Conservation (phyloP, 106 monocot species). For the Allium cepa region DNA sequence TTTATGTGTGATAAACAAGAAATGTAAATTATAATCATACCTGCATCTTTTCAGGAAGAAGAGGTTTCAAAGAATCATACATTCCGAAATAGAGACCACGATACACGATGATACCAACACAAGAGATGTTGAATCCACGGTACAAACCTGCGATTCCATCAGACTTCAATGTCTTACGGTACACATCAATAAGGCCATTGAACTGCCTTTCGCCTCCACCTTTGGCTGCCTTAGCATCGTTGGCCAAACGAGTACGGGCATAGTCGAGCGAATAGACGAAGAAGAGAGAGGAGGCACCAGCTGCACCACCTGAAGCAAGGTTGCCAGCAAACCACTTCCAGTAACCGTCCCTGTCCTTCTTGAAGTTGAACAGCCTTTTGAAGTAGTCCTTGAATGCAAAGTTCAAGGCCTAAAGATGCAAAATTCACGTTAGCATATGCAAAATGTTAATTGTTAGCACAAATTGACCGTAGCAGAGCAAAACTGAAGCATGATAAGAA, state of each 20-base stretch:
- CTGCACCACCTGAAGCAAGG: conserved; percentile 8
- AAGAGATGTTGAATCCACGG: conserved; percentile 14
- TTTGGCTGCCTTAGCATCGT: conserved; percentile 14
- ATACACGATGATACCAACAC: conserved; percentile 14
- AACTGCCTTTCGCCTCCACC: conserved; percentile 12
- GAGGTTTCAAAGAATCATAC: conserved; percentile 41
- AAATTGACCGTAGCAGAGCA: too few relatives aligned
- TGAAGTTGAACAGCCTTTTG: conserved; percentile 54
- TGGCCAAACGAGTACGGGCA: conserved; percentile 14
- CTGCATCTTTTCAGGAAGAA: conserved; percentile 38
- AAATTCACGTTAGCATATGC: too few relatives aligned
- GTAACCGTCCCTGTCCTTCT: conserved; percentile 28
- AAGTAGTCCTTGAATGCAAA: conserved; percentile 67
- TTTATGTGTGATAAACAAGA: too few relatives aligned
- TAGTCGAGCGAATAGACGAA: conserved; percentile 13
- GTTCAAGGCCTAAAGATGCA: conserved; percentile 32
- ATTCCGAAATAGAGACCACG: conserved; percentile 15
- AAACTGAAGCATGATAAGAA: too few relatives aligned
- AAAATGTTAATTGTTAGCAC: too few relatives aligned
- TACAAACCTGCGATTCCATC: conserved; percentile 13
- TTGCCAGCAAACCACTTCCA: conserved; percentile 17
- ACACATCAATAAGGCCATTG: conserved; percentile 16
- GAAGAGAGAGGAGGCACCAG: conserved; percentile 11
- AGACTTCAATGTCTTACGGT: conserved; percentile 5
- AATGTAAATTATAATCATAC: conserved; percentile 5